These are phyloP conservation scores for Gremmenia infestans DNA, from an alignment of 2,329 filamentous ascomycete species.

Conservation along the genomic window DNA sequence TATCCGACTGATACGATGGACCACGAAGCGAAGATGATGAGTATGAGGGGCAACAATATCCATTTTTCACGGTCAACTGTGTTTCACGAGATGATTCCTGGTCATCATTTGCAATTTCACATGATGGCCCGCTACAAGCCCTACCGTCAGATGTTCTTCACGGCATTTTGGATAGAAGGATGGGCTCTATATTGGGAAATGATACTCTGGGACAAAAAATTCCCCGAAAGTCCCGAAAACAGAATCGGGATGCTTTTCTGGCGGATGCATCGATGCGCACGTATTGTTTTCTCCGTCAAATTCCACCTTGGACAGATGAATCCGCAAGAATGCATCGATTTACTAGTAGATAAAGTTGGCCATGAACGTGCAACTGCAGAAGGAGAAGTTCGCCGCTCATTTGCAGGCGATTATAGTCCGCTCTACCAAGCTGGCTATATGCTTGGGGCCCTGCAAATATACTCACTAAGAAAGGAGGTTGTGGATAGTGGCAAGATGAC, in stretches of 20 bases:
- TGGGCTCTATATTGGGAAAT: slow-evolving; percentile 61
- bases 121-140: slow-evolving; percentile 42
- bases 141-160: slow-evolving; percentile 49
- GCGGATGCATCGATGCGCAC: slow-evolving; percentile 57
- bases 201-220: slow-evolving; percentile 50
- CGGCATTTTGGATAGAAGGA: slow-evolving; percentile 56
- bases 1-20: slow-evolving; percentile 50
- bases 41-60: slow-evolving; percentile 53
- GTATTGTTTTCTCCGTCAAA: slow-evolving; percentile 53
- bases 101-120: slow-evolving; percentile 51
- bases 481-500: slow-evolving; percentile 35
- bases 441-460: slow-evolving; percentile 53
- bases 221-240: slow-evolving; percentile 46
- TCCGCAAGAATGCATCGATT: slow-evolving; percentile 50
- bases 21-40: slow-evolving; percentile 53
- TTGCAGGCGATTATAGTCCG: slow-evolving; percentile 51
- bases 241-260: slow-evolving; percentile 55
- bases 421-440: slow-evolving; percentile 57
- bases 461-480: slow-evolving; percentile 44
- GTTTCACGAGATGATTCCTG: slow-evolving; percentile 58
- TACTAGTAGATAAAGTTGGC: slow-evolving; percentile 51
- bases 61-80: slow-evolving; percentile 54
- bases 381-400: slow-evolving; percentile 52
- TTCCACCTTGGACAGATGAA: slow-evolving; percentile 53
- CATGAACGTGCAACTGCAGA: slow-evolving; percentile 56